Evolutionary conservation across 164 flowering plant genomes (phyloP).

Genomic region (Umbilicus rupestris): DNA sequence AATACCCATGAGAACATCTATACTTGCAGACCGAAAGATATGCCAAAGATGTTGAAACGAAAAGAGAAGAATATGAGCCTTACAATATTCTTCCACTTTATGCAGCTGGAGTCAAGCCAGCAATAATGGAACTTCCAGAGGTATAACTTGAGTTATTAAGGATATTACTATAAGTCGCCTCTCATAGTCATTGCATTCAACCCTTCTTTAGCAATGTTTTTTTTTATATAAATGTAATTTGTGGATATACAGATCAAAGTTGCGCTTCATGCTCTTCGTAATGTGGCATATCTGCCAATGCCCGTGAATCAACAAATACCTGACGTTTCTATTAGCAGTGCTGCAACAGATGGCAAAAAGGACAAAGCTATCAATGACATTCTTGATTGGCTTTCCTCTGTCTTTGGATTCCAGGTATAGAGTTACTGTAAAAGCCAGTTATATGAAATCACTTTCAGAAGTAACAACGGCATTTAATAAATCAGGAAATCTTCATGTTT

Average conservation of each 20-base stretch:
- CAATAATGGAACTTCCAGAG: slow-evolving; percentile 95
- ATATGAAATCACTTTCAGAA: background rate
- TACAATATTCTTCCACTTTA: slow-evolving; percentile 85
- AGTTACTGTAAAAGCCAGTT: background rate
- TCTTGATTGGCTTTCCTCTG: slow-evolving; percentile 82
- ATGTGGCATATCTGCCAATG: slow-evolving; percentile 53
- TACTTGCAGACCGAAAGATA: slow-evolving; percentile 46
- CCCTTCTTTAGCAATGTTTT: slow-evolving; percentile 1
- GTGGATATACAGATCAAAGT: slow-evolving; percentile 60
- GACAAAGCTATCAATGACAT: slow-evolving; percentile 52
- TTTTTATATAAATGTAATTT: background rate
- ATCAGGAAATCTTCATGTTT: background rate
- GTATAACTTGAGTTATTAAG: slow-evolving; percentile 18
- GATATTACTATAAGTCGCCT: background rate
- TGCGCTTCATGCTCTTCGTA: slow-evolving; percentile 61
- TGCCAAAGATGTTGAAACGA: slow-evolving; percentile 67
- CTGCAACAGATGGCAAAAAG: slow-evolving; percentile 25
- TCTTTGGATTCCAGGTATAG: slow-evolving; percentile 93
- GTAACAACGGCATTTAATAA: background rate
- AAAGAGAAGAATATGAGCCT: slow-evolving; percentile 53
- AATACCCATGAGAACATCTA: background rate
- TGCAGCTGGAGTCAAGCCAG: slow-evolving; percentile 61
- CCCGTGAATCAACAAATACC: slow-evolving; percentile 24
- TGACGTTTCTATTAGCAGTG: slow-evolving; percentile 14
- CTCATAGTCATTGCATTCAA: background rate